A percentile compares a stretch with the other conserved stretches of the same genome.
Conservation (phyloP, 441 rosid species). For the Brassica balearica region DNA sequence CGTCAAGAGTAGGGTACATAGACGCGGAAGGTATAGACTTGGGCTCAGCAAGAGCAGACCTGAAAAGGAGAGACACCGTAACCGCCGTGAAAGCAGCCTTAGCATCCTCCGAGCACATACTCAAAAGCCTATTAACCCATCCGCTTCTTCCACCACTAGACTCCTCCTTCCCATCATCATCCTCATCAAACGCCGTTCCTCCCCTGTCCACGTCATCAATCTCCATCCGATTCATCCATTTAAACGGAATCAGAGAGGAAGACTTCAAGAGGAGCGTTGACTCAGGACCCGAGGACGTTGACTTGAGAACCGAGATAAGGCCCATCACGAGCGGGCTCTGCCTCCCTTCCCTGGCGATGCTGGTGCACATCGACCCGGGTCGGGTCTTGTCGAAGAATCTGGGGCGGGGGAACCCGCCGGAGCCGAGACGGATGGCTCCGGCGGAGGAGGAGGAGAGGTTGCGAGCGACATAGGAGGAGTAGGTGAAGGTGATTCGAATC, state of each 20-base stretch:
- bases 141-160: constrained; percentile 52
- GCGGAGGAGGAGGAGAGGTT: constrained; percentile 56
- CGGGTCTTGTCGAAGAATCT: constrained; percentile 50
- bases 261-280: constrained; percentile 56
- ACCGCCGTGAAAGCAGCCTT: constrained; percentile 88
- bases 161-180: constrained; percentile 40
- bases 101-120: constrained; percentile 81
- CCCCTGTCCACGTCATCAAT: constrained; percentile 61
- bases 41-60: constrained; percentile 71
- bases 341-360: constrained; percentile 55
- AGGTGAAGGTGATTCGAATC: constrained; percentile 66
- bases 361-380: constrained; percentile 45
- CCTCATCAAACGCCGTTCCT: constrained; percentile 46
- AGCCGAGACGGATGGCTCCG: constrained; percentile 51
- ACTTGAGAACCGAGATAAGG: constrained; percentile 65
- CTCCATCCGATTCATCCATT: constrained; percentile 53
- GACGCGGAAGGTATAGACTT: constrained; percentile 72
- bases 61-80: constrained; percentile 73
- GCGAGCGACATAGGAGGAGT: constrained; percentile 80
- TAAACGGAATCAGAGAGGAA: constrained; percentile 66
- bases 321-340: constrained; percentile 61
- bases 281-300: constrained; percentile 56
- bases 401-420: constrained; percentile 55
- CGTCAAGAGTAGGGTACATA: constrained; percentile 72
- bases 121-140: constrained; percentile 73